phyloP scores from a whole-genome alignment of 805 yeast species.

The Saturnispora zaruensis region DNA sequence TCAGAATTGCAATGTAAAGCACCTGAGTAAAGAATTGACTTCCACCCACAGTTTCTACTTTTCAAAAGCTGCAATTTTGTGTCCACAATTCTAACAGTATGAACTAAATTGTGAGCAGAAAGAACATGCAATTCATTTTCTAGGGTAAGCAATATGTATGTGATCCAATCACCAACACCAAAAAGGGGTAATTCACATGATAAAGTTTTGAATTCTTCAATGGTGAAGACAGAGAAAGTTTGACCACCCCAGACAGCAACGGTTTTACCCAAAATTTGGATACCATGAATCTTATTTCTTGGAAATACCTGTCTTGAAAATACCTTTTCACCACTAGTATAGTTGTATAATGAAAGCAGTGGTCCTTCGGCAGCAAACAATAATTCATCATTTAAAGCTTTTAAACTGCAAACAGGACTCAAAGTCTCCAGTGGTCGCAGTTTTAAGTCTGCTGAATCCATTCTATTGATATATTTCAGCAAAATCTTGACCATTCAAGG shows the following conservation, averaged over 20 bases:
- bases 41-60: slow-evolving; percentile 47
- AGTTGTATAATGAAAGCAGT: slow-evolving; percentile 43
- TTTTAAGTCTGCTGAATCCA: not conserved
- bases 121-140: slow-evolving; percentile 37
- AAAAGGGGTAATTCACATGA: slow-evolving; percentile 31
- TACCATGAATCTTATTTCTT: slow-evolving; percentile 80
- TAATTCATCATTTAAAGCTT: slow-evolving; percentile 28
- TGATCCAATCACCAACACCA: slow-evolving; percentile 73
- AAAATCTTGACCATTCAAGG: not conserved
- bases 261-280: slow-evolving; percentile 29
- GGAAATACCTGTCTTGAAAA: slow-evolving; percentile 41
- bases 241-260: slow-evolving; percentile 58
- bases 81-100: slow-evolving; percentile 27
- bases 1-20: slow-evolving; percentile 43
- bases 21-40: slow-evolving; percentile 84
- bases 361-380: slow-evolving; percentile 71
- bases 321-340: slow-evolving; percentile 28
- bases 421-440: slow-evolving; percentile 29
- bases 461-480: not conserved
- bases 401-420: slow-evolving; percentile 68
- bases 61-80: slow-evolving; percentile 21
- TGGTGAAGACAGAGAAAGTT: slow-evolving; percentile 42
- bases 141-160: slow-evolving; percentile 43
- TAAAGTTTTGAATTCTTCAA: slow-evolving; percentile 24
- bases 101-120: slow-evolving; percentile 72